Evolutionary conservation across 805 yeast species (phyloP), one percentile per base, ranked within the genome.

Genomic region (Hanseniaspora thailandica): DNA sequence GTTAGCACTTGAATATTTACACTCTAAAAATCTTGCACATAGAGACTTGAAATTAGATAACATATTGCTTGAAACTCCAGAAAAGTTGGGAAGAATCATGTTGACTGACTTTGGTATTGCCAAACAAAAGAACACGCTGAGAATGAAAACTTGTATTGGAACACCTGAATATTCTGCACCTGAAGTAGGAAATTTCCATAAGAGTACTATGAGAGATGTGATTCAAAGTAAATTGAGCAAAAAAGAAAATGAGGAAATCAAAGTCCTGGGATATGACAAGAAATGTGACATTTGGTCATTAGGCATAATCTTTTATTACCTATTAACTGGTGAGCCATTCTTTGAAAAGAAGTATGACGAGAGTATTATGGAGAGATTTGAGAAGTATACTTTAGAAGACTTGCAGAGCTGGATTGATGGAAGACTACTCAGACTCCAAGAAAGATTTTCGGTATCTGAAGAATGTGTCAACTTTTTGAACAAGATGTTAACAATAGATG

Each of bases 151-250:
- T 0, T 69, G 76, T 0, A 81, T 76, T 1, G 82, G 82, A 2
- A 82, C 87, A 0, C 80, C 82, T 0, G 87, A 82, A 61, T 82
- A 82, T 59, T 74, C 81, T 55, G 87, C 88, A 1, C 88, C 88
- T 0, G 87, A 82, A 59, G 78, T 82, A 10, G 78, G 81, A 0
- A 61, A 47, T 55, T 40, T 50, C 25, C 22, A 50, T 34, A 41
- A 35, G n/a, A 30, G 43, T 13, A 50, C 54, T 5, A 38, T 50
- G 30, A 30, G 52, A 28, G 41, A 40, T 39, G 47, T 35, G 7
- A 45, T 52, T 17, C 46, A 38, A 28, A 20, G 39, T 4, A 45
- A 45, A 17, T 3, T 45, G 10, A n/a, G 19, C 33, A 26, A 26
- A 22, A 34, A 26, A 8, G 30, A 36, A 30, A 9, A 45, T 23